These are phyloP conservation scores for Rhizopogon vinicolor DNA, from an alignment of 768 basidiomycete genomes.

Conservation along the genomic window DNA sequence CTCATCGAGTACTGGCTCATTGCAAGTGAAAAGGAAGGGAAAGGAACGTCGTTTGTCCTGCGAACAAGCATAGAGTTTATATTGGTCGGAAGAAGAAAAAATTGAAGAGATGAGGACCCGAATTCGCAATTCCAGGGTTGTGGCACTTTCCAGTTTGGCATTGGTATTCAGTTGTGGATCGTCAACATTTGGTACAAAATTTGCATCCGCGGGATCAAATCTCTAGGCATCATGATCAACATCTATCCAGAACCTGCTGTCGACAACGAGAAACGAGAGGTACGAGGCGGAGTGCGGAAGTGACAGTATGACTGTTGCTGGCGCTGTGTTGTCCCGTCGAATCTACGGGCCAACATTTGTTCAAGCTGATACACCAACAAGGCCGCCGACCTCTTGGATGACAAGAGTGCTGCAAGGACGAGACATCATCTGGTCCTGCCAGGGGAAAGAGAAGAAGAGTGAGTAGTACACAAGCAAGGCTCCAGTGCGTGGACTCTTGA, in stretches of 20 bases:
- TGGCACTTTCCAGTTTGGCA: not conserved
- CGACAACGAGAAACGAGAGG: not conserved
- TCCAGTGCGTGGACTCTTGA: not conserved
- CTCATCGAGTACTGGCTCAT: slow-evolving; percentile 12
- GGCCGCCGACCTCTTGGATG: not conserved
- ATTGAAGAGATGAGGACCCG: not conserved
- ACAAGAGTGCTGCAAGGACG: not conserved
- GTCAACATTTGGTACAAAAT: not conserved
- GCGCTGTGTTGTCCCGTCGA: slow-evolving; percentile 6
- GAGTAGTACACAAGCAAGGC: not conserved
- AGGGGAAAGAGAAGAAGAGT: not conserved
- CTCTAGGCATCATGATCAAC: not conserved
- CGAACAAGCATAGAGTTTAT: not conserved
- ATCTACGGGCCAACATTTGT: not conserved
- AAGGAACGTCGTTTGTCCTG: not conserved
- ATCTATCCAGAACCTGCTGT: not conserved
- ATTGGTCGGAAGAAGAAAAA: slow-evolving; percentile 1
- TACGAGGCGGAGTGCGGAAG: not conserved
- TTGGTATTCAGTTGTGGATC: not conserved
- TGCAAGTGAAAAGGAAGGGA: not conserved
- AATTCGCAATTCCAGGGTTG: not conserved
- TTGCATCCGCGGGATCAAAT: slow-evolving; percentile 2
- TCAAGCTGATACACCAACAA: not conserved
- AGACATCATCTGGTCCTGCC: too few relatives aligned
- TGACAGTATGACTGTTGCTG: slow-evolving; percentile 4